A percentile compares a stretch with the other conserved stretches of the same genome.
Conservation (phyloP, 257 asterid species). For the Ajuga chamaepitys region DNA sequence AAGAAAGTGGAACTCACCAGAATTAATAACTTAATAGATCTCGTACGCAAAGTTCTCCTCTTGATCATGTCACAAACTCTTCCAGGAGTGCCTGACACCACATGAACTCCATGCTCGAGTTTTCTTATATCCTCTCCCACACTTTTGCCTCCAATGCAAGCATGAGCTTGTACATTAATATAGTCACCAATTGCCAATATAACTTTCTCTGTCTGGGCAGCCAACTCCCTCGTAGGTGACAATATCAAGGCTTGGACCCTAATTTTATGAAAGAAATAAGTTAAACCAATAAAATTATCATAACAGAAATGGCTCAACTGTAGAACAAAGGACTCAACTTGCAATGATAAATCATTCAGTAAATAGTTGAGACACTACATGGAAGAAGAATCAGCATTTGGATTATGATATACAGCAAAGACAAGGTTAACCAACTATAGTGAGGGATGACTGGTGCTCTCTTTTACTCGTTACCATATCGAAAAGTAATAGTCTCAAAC, state of each 20-base stretch:
- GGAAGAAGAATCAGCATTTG: neutral
- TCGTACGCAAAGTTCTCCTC: constrained; percentile 85
- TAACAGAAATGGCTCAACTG: neutral
- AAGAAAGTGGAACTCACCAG: constrained; percentile 45
- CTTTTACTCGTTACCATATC: neutral
- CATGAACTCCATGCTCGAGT: constrained; percentile 95
- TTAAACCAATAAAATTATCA: neutral
- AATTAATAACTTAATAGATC: constrained; percentile 71
- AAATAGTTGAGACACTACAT: neutral
- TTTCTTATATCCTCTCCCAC: constrained; percentile 93
- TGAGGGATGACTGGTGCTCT: neutral
- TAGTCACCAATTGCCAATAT: constrained; percentile 85
- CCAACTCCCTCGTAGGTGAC: constrained; percentile 97
- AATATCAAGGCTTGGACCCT: constrained; percentile 95
- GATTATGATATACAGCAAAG: neutral
- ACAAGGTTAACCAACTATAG: neutral
- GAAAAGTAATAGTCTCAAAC: neutral
- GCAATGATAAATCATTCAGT: neutral
- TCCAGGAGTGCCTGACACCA: constrained; percentile 98
- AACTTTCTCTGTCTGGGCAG: constrained; percentile 88
- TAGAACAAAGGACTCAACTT: neutral
- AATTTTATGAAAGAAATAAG: neutral
- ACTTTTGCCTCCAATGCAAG: constrained; percentile 96
- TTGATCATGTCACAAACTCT: constrained; percentile 97
- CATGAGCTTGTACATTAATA: constrained; percentile 85